Percentiles rank a stretch among this genome's conserved stretches.
Conservation (phyloP, 768 basidiomycete genomes). For the Boletus patriciae region DNA sequence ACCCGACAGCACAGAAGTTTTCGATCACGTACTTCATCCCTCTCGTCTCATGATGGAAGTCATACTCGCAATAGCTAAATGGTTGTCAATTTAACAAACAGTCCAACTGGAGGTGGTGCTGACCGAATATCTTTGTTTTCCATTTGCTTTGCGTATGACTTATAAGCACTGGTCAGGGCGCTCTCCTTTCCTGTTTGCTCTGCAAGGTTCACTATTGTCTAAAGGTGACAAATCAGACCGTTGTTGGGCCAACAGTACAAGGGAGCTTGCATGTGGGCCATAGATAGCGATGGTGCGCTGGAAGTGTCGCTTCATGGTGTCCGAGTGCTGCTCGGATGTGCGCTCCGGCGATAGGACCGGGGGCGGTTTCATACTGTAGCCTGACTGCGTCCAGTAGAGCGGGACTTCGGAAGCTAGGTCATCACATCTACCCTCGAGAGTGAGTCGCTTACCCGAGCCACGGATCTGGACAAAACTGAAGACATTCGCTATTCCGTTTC, state of each 20-base stretch:
- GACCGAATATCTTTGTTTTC: conserved; percentile 57
- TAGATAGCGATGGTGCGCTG: conserved; percentile 62
- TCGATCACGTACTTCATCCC: conserved; percentile 79
- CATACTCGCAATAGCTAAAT: conserved; percentile 75
- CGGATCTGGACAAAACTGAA: conserved; percentile 90
- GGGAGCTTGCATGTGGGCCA: conserved; percentile 66
- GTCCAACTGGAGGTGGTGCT: conserved; percentile 19
- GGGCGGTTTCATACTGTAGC: conserved; percentile 84
- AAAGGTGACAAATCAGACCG: conserved; percentile 5
- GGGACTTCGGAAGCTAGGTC: conserved; percentile 57
- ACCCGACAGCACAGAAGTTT: background rate
- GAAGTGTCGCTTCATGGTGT: conserved; percentile 74
- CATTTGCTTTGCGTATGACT: conserved; percentile 62
- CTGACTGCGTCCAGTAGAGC: conserved; percentile 88
- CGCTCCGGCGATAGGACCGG: conserved; percentile 74
- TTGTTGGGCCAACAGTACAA: background rate
- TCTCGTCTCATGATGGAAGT: conserved; percentile 90
- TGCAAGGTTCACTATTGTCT: conserved; percentile 88
- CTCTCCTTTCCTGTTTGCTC: conserved; percentile 91
- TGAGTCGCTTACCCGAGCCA: conserved; percentile 69
- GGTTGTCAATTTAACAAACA: background rate
- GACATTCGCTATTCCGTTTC: conserved; percentile 70
- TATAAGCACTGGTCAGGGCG: conserved; percentile 73
- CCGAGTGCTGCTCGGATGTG: conserved; percentile 69
- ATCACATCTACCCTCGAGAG: background rate